These are phyloP conservation scores for Penicillium parvum DNA, from an alignment of 495 filamentous ascomycete genomes.

Conservation along the genomic window DNA sequence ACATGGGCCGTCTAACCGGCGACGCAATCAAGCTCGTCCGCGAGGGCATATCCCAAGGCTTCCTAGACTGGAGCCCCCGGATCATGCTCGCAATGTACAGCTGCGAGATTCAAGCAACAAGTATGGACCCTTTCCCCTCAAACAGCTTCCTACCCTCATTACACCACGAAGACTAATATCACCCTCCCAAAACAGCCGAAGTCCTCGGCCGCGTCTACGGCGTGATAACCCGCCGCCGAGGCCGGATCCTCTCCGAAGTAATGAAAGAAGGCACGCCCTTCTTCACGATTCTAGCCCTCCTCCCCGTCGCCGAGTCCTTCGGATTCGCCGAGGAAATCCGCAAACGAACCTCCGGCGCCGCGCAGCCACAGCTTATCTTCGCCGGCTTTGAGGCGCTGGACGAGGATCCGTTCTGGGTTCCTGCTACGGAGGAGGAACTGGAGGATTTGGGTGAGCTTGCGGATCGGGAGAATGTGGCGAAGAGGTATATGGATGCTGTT, in stretches of 20 bases:
- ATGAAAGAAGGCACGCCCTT: slow-evolving; percentile 96
- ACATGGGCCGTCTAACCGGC: slow-evolving; percentile 80
- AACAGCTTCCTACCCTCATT: slow-evolving; percentile 8
- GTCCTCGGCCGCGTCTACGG: slow-evolving; percentile 93
- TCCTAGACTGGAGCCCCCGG: slow-evolving; percentile 92
- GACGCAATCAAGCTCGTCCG: slow-evolving; percentile 87
- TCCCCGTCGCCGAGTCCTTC: slow-evolving; percentile 92
- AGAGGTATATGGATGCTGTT: slow-evolving; percentile 90
- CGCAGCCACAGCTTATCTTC: slow-evolving; percentile 89
- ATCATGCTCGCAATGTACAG: slow-evolving; percentile 97
- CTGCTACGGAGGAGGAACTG: slow-evolving; percentile 91
- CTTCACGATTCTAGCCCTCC: slow-evolving; percentile 81
- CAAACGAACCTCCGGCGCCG: slow-evolving; percentile 85
- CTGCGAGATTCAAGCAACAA: slow-evolving; percentile 93
- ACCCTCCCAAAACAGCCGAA: slow-evolving; percentile 55
- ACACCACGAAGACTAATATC: slow-evolving; percentile 6
- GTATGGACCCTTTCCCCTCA: too few relatives aligned
- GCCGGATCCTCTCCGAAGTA: slow-evolving; percentile 80
- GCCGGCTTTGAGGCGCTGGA: slow-evolving; percentile 82
- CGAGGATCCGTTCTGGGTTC: slow-evolving; percentile 97
- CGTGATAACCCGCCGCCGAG: slow-evolving; percentile 85
- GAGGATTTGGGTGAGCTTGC: slow-evolving; percentile 94
- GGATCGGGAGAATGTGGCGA: slow-evolving; percentile 92
- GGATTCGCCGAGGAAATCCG: slow-evolving; percentile 95
- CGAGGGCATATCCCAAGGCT: slow-evolving; percentile 77